These are phyloP conservation scores for Monilinia polystroma DNA, from an alignment of 2,329 filamentous ascomycete genomes.

Conservation along the genomic window DNA sequence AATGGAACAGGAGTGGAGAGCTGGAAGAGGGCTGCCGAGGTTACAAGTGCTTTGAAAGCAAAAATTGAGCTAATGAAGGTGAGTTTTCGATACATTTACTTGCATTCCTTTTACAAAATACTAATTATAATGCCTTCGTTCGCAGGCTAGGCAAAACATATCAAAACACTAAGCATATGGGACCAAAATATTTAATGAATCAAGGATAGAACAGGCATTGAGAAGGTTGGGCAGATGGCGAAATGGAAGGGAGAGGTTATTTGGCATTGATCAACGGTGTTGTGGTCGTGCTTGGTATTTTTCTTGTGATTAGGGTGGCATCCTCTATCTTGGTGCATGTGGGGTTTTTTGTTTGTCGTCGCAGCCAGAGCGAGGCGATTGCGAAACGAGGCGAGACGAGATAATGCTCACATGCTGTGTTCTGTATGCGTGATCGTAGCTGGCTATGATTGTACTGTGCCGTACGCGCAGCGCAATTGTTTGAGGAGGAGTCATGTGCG, in stretches of 20 bases:
- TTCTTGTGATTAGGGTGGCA: conserved; percentile 18
- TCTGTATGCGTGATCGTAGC: conserved; percentile 17
- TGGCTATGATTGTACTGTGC: conserved; percentile 12
- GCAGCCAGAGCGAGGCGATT: conserved; percentile 6
- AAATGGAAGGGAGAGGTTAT: conserved; percentile 16
- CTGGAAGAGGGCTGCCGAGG: conserved; percentile 95
- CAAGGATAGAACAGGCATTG: conserved; percentile 16
- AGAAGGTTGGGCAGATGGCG: conserved; percentile 14
- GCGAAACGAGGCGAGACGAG: conserved; percentile 10
- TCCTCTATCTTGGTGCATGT: conserved; percentile 18
- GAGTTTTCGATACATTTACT: conserved; percentile 30
- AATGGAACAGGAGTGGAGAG: conserved; percentile 71
- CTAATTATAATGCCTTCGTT: conserved; percentile 13
- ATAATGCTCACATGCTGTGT: conserved; percentile 14
- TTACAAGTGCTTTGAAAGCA: conserved; percentile 95
- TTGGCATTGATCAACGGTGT: conserved; percentile 23
- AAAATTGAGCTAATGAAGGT: conserved; percentile 99
- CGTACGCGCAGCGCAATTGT: conserved; percentile 11
- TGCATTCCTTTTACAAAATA: background rate
- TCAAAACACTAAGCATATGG: conserved; percentile 42
- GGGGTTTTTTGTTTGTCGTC: conserved; percentile 8
- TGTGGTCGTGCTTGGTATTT: conserved; percentile 24
- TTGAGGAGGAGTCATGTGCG: conserved; percentile 5
- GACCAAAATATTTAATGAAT: conserved; percentile 16
- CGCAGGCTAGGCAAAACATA: conserved; percentile 52